Percentiles rank a stretch among this genome's conserved stretches.
Conservation (phyloP, 345 rosid genomes). For the Eucalyptus pauciflora region DNA sequence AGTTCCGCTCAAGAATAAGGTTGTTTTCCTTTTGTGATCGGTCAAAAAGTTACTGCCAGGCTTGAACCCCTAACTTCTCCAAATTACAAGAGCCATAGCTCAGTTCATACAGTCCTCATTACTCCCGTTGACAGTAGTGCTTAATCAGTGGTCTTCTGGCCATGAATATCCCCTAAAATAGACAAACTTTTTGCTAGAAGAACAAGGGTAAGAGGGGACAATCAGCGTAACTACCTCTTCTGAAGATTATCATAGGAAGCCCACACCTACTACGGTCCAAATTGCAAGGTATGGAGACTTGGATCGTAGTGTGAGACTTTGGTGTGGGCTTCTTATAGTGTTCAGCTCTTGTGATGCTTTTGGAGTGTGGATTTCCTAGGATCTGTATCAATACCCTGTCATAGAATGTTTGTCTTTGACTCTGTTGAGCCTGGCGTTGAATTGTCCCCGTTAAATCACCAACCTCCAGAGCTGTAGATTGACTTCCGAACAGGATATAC, state of each 20-base stretch:
- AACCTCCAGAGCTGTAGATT: neutral
- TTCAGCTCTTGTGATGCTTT: neutral
- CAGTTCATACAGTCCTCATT: neutral
- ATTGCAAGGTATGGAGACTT: neutral
- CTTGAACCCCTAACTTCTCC: neutral
- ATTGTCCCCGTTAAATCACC: neutral
- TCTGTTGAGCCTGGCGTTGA: neutral
- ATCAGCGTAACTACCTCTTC: neutral
- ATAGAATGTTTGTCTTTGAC: neutral
- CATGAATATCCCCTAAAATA: neutral
- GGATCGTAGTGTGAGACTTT: neutral
- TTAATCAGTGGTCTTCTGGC: neutral
- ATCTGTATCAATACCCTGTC: neutral
- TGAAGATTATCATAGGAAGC: neutral
- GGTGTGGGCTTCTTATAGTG: neutral
- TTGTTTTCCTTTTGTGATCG: neutral
- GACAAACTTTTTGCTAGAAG: neutral
- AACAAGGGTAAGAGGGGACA: neutral
- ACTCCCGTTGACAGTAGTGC: neutral
- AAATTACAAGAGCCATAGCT: neutral
- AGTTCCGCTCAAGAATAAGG: neutral
- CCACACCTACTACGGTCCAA: neutral
- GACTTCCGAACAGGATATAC: neutral
- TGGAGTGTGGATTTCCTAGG: neutral
- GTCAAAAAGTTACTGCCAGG: neutral